Conservation (phyloP, 2,329 filamentous ascomycete species). For the Lomentospora prolificans region DNA sequence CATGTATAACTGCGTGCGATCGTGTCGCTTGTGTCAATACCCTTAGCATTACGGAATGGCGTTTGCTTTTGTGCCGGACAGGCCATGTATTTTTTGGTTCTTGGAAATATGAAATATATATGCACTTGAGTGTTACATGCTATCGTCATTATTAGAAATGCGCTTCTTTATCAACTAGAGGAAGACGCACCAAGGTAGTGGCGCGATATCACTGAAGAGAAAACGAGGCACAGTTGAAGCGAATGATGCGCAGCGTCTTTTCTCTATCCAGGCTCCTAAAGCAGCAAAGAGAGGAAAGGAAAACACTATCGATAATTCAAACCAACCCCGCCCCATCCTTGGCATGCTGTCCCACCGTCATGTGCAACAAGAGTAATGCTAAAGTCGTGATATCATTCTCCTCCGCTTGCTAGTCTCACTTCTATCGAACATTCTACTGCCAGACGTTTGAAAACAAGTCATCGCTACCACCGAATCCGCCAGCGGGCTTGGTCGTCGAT, state of each 20-base stretch:
- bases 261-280: neutral
- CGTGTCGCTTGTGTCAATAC: neutral
- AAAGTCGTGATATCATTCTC: neutral
- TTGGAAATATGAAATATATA: neutral
- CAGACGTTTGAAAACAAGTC: conserved; percentile 96
- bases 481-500: conserved; percentile 41
- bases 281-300: neutral
- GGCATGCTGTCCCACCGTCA: neutral
- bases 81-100: neutral
- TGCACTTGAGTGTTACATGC: neutral
- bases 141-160: neutral
- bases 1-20: neutral
- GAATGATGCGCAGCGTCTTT: neutral
- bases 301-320: neutral
- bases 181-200: too few species aligned
- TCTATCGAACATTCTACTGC: too few species aligned
- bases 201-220: neutral
- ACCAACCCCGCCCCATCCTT: neutral
- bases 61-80: neutral
- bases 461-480: conserved; percentile 58
- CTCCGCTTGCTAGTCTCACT: too few species aligned
- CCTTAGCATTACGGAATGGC: neutral
- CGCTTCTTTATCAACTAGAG: too few species aligned
- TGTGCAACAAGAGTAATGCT: neutral
- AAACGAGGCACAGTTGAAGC: neutral